A percentile compares a stretch with the other conserved stretches of the same genome.
Conservation (phyloP, 2,329 filamentous ascomycete genomes). For the Allantophomopsis lycopodina region DNA sequence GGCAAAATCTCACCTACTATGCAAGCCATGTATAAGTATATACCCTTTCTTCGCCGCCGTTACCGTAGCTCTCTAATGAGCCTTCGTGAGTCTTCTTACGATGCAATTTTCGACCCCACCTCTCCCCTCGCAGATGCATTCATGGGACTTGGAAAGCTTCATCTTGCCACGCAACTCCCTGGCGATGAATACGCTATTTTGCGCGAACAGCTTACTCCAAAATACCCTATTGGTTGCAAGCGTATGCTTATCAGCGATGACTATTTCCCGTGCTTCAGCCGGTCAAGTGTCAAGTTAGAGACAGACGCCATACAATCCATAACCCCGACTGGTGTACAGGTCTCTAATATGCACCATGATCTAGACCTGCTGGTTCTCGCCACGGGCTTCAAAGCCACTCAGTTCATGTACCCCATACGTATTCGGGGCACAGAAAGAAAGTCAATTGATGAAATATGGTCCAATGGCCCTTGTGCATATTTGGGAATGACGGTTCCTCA, state of each 20-base stretch:
- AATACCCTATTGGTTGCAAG: conserved; percentile 51
- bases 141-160: conserved; percentile 27
- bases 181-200: conserved; percentile 38
- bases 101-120: conserved; percentile 32
- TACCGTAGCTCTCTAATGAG: conserved; percentile 42
- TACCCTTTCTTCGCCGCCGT: conserved; percentile 40
- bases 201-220: conserved; percentile 39
- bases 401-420: conserved; percentile 44
- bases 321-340: conserved; percentile 44
- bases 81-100: conserved; percentile 42
- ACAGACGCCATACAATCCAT: conserved; percentile 41
- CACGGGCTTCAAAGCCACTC: conserved; percentile 49
- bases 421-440: conserved; percentile 29
- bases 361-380: conserved; percentile 56
- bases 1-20: background rate
- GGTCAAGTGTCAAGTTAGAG: conserved; percentile 49
- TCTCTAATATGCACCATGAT: conserved; percentile 30
- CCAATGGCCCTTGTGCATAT: conserved; percentile 32
- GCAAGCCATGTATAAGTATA: conserved; percentile 24
- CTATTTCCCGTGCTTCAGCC: conserved; percentile 49
- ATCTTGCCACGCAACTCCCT: conserved; percentile 36
- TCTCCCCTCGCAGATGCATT: background rate
- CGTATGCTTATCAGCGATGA: conserved; percentile 52
- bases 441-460: conserved; percentile 35
- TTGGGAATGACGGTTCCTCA: conserved; percentile 35